Conservation (phyloP, 2,329 filamentous ascomycete genomes). For the Stemphylium vesicarium region DNA sequence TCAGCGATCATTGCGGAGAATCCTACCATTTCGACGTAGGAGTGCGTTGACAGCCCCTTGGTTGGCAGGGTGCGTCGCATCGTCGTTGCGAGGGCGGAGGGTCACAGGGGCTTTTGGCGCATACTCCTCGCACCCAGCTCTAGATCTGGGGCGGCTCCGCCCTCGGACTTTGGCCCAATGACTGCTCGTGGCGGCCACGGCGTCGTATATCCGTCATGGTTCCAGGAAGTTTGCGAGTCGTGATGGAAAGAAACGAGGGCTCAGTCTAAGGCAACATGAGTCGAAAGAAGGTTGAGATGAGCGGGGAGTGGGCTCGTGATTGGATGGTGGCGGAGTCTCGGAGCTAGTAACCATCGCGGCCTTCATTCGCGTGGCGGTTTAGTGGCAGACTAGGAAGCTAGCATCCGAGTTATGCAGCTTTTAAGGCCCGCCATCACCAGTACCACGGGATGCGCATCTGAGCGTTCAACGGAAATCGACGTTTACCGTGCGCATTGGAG, state of each 20-base stretch:
- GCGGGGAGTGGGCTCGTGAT: constrained; percentile 3
- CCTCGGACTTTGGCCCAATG: constrained; percentile 8
- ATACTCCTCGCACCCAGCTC: constrained; percentile 3
- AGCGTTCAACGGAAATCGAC: not conserved
- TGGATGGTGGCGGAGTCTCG: constrained; percentile 9
- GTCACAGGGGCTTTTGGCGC: constrained; percentile 15
- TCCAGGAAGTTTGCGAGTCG: constrained; percentile 9
- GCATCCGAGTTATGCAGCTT: constrained; percentile 1
- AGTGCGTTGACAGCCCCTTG: not conserved
- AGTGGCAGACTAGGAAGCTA: constrained; percentile 4
- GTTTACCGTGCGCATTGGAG: not conserved
- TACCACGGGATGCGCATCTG: not conserved
- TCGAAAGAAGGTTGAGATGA: not conserved
- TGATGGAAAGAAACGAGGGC: constrained; percentile 1
- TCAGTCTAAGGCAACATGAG: constrained; percentile 5
- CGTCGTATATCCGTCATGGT: not conserved
- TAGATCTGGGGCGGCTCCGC: constrained; percentile 2
- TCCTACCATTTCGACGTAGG: not conserved
- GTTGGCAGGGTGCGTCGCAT: not conserved
- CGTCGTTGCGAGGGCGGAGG: not conserved
- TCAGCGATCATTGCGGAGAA: not conserved
- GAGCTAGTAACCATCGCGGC: constrained; percentile 2
- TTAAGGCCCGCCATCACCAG: not conserved
- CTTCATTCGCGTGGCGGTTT: not conserved
- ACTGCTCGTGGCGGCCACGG: not conserved